Percentiles rank a stretch among this genome's conserved stretches.
These are phyloP conservation scores for Psilocybe cubensis DNA, from an alignment of 768 basidiomycete species.

Conservation along the genomic window DNA sequence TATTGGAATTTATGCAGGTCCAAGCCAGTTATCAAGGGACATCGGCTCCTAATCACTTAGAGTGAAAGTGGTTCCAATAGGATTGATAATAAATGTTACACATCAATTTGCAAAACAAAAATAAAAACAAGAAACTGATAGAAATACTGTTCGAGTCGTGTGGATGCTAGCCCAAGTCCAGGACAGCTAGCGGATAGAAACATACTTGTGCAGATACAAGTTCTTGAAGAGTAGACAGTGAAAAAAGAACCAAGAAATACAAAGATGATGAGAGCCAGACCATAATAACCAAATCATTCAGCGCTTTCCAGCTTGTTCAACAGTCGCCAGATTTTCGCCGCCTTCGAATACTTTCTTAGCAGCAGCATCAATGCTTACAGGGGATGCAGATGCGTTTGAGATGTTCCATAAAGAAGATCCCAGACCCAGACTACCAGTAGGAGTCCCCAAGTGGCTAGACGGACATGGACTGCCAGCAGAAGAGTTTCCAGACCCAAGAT, in stretches of 20 bases:
- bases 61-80: not conserved
- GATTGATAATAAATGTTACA: not conserved
- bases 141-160: not conserved
- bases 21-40: no score
- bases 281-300: not conserved
- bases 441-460: slow-evolving; percentile 8
- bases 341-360: slow-evolving; percentile 10
- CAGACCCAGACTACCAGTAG: slow-evolving; percentile 10
- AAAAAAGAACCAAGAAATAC: not conserved
- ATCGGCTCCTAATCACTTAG: no score
- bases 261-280: not conserved
- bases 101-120: not conserved
- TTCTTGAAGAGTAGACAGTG: not conserved
- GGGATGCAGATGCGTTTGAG: slow-evolving; percentile 8
- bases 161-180: not conserved
- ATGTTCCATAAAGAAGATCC: slow-evolving; percentile 14
- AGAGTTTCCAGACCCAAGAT: slow-evolving; percentile 6
- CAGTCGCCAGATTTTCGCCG: slow-evolving; percentile 6
- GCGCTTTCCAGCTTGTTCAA: not conserved
- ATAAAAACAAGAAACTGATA: not conserved
- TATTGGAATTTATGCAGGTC: no score
- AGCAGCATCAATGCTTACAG: slow-evolving; percentile 11
- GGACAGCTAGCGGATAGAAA: not conserved
- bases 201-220: not conserved
- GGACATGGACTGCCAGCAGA: slow-evolving; percentile 4